These are phyloP conservation scores for Podospora anserina DNA, from an alignment of 495 filamentous ascomycete genomes.

Conservation along the genomic window DNA sequence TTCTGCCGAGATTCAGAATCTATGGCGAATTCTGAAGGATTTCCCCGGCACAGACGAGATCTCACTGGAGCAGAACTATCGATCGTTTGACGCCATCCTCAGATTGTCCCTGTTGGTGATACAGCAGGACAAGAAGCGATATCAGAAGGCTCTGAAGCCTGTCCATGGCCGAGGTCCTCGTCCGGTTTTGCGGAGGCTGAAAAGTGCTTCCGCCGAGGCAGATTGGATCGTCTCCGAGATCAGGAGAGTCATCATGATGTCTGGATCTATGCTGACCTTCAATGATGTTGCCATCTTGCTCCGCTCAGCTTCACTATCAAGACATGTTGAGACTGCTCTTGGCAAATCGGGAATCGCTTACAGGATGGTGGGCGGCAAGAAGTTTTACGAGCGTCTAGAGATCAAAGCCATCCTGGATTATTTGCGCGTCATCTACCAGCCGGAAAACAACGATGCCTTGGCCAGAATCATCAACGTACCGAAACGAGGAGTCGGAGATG, in stretches of 20 bases:
- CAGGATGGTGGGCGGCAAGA: constrained; percentile 85
- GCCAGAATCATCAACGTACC: constrained; percentile 84
- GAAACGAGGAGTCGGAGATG: constrained; percentile 74
- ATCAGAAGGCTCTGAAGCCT: constrained; percentile 71
- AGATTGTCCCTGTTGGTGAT: constrained; percentile 80
- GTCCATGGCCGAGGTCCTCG: constrained; percentile 78
- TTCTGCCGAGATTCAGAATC: constrained; percentile 92
- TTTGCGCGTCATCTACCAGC: constrained; percentile 78
- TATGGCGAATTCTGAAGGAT: constrained; percentile 69
- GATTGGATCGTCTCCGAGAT: constrained; percentile 89
- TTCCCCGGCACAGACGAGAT: constrained; percentile 78
- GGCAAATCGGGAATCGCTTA: constrained; percentile 87
- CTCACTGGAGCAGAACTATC: constrained; percentile 91
- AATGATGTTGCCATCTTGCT: constrained; percentile 86
- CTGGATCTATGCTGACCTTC: constrained; percentile 65
- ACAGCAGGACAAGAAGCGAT: constrained; percentile 80
- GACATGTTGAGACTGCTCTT: constrained; percentile 78
- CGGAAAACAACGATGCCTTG: constrained; percentile 83
- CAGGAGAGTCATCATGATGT: constrained; percentile 64
- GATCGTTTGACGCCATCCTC: constrained; percentile 89
- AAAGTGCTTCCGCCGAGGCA: constrained; percentile 70
- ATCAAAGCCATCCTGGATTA: constrained; percentile 90
- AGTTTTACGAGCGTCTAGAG: constrained; percentile 91
- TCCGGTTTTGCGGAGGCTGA: constrained; percentile 79
- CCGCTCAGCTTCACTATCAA: constrained; percentile 77